Percentiles rank a stretch among this genome's conserved stretches.
phyloP scores from a whole-genome alignment of 2,329 filamentous ascomycete species.

The Exophiala sp. region DNA sequence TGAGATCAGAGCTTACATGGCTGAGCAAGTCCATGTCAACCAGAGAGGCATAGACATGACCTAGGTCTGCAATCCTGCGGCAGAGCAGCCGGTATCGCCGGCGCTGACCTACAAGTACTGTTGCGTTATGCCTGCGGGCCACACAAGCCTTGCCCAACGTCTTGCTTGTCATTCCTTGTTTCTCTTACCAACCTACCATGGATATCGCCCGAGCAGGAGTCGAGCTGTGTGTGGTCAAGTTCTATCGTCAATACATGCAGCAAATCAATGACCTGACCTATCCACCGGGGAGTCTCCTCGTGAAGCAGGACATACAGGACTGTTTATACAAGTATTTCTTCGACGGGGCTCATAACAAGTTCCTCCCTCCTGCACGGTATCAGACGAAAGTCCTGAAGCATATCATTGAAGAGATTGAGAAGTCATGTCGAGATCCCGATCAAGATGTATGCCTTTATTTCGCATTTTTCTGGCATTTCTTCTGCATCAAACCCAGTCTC shows the following conservation, averaged over 20 bases:
- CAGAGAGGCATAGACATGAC: too few species aligned
- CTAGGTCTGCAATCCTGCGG: too few species aligned
- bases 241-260: slow-evolving; percentile 74
- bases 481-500: not conserved
- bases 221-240: slow-evolving; percentile 44
- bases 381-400: slow-evolving; percentile 66
- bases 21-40: too few species aligned
- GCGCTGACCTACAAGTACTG: too few species aligned
- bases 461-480: not conserved
- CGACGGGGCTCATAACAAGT: slow-evolving; percentile 34
- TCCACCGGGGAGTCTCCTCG: slow-evolving; percentile 55
- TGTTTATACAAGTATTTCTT: slow-evolving; percentile 64
- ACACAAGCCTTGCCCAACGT: too few species aligned
- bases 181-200: slow-evolving; percentile 3
- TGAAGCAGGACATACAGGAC: slow-evolving; percentile 57
- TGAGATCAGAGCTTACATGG: too few species aligned
- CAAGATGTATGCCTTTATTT: slow-evolving; percentile 55
- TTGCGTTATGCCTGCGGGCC: too few species aligned
- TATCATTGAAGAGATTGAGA: slow-evolving; percentile 64
- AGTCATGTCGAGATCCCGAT: slow-evolving; percentile 72
- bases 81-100: not conserved
- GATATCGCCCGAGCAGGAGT: slow-evolving; percentile 26
- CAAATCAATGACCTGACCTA: slow-evolving; percentile 61
- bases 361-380: slow-evolving; percentile 60
- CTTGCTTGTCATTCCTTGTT: too few species aligned